Evolutionary conservation across 352 stramenopile species (phyloP).

Genomic region (Ochromonadaceae sp.): DNA sequence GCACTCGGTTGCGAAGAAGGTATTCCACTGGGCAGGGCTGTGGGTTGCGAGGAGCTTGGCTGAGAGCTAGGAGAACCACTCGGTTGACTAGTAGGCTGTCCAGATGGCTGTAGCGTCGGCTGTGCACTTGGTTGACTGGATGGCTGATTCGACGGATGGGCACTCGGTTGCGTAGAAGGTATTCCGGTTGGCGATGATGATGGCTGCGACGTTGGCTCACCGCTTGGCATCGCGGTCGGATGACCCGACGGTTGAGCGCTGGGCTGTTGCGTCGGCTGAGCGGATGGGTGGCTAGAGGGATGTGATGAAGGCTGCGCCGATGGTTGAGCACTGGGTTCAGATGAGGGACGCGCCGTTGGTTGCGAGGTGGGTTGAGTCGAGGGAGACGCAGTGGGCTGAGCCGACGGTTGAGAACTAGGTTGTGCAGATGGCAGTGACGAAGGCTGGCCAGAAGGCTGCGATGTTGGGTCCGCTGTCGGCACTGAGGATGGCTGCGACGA

Average conservation of each 20-base stretch:
- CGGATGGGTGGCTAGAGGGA: background rate
- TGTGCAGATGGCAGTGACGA: background rate
- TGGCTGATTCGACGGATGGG: background rate
- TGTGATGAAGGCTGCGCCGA: background rate
- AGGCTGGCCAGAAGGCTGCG: conserved; percentile 1
- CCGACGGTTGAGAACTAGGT: background rate
- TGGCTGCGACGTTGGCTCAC: background rate
- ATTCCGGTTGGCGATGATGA: background rate
- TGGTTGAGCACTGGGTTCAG: background rate
- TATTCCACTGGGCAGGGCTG: background rate
- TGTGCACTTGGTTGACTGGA: background rate
- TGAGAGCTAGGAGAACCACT: background rate
- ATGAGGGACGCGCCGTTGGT: background rate
- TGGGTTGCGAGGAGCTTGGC: background rate
- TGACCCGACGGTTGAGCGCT: background rate
- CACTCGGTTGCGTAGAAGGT: background rate
- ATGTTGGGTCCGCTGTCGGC: background rate
- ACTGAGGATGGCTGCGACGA: background rate
- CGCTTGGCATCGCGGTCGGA: background rate
- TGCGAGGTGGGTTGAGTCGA: background rate
- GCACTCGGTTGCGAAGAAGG: background rate
- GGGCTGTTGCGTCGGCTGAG: background rate
- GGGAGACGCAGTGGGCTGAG: background rate
- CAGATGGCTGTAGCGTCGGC: background rate
- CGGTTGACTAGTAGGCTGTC: background rate